Base-by-base conservation (phyloP, 2,329 filamentous ascomycete genomes). In the Cladosporium sp. region DNA sequence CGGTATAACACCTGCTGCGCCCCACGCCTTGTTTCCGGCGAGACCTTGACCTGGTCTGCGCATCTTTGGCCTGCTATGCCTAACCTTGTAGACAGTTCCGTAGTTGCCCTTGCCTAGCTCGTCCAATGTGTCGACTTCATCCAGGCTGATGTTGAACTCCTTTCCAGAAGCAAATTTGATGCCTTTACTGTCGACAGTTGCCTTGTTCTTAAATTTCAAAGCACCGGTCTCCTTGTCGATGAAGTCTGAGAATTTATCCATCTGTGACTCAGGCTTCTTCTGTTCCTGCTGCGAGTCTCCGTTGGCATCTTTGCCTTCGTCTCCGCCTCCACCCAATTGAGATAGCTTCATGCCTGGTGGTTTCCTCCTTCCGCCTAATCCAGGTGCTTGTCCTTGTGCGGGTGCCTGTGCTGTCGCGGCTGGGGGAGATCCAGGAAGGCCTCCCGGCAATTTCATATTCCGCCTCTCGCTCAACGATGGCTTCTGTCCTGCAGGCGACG, bases 101-200 rank as follows among this genome's bases (percentile, higher is more conserved):
- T 99, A 99, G 68, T 99, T 99, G 36, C 93, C 93, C 70, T 97
- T 99, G 41, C 93, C 93, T 11, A 99, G 75, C 73, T 99, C 93
- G 55, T 92, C 89, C 52, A 97, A 67, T 1, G 89, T 92, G 61
- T 97, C 89, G 5, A 99, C 88, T 68, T 99, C 92, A 64, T 99
- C 92, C 37, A 99, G 77, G 3, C 92, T 97, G 64, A 99, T 97
- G 63, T 80, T 89, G 70, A 99, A 97, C 15, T 84, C 89, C 48
- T 85, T 86, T 2, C 93, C 93, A 52, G 87, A 90, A 19, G 87
- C 85, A 65, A 99, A 99, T 64, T 97, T 86, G 55, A 99, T 91
- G 20, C 93, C 93, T 13, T 87, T 84, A 20, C 88, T 84, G 56
- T 91, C 92, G 47, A 99, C 88, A 4, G 89, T 83, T 9, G 93